phyloP scores from a whole-genome alignment of 1,139 yeast genomes.

The Pichia sp. region DNA sequence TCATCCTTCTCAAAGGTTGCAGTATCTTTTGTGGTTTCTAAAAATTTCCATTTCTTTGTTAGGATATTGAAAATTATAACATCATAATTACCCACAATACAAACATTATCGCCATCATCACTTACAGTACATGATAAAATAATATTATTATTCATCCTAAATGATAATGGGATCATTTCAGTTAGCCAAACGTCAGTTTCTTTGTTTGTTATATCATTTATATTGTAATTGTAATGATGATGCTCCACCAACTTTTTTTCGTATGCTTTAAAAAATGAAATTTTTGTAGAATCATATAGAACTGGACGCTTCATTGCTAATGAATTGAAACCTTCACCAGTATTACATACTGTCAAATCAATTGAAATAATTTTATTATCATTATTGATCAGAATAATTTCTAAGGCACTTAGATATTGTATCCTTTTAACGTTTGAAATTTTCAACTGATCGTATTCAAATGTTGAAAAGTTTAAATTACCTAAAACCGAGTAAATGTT shows the following conservation, averaged over 20 bases:
- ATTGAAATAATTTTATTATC: constrained; percentile 19
- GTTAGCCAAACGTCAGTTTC: constrained; percentile 29
- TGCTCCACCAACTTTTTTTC: constrained; percentile 29
- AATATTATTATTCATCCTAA: constrained; percentile 23
- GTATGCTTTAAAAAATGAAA: constrained; percentile 28
- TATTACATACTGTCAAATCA: constrained; percentile 23
- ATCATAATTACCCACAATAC: constrained; percentile 31
- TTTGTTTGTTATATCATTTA: constrained; percentile 21
- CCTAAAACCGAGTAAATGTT: constrained; percentile 33
- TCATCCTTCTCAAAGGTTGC: constrained; percentile 23
- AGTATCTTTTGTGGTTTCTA: constrained; percentile 24
- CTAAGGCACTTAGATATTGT: constrained; percentile 19
- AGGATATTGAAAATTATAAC: constrained; percentile 28
- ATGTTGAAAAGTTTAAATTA: constrained; percentile 31
- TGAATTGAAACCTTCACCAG: constrained; percentile 22
- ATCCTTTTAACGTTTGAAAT: constrained; percentile 23
- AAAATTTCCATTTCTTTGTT: constrained; percentile 31
- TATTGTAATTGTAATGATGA: constrained; percentile 18
- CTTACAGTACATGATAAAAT: constrained; percentile 30
- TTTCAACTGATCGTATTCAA: constrained; percentile 29
- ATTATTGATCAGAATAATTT: constrained; percentile 21
- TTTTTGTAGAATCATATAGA: constrained; percentile 21
- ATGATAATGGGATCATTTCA: constrained; percentile 25
- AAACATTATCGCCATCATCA: constrained; percentile 32
- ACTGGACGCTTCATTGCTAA: constrained; percentile 28